phyloP scores from a whole-genome alignment of 257 asterid species.

The Petunia axillaris region DNA sequence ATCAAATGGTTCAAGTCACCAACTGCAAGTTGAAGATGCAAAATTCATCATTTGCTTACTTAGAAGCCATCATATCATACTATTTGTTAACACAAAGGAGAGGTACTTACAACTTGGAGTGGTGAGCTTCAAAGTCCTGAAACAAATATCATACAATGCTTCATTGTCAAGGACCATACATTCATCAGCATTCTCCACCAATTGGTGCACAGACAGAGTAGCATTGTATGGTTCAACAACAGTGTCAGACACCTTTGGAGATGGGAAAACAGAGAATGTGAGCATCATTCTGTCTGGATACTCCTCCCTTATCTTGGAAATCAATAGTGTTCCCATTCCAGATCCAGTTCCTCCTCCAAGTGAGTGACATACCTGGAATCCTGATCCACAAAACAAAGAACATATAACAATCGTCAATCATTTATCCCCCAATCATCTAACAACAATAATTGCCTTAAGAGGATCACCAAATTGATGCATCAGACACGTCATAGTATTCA shows the following conservation, averaged over 20 bases:
- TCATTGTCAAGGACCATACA: conserved; percentile 79
- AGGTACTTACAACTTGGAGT: conserved; percentile 63
- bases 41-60: neutral
- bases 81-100: neutral
- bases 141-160: conserved; percentile 68
- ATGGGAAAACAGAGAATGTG: conserved; percentile 73
- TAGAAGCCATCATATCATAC: neutral
- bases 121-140: conserved; percentile 68
- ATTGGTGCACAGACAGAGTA: conserved; percentile 64
- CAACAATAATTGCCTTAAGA: neutral
- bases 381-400: conserved; percentile 36
- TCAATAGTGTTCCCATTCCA: conserved; percentile 72
- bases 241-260: conserved; percentile 75
- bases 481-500: neutral
- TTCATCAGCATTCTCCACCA: conserved; percentile 73
- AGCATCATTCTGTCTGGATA: conserved; percentile 76
- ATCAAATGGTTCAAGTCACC: conserved; percentile 71
- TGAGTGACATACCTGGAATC: conserved; percentile 72
- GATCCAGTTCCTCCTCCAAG: conserved; percentile 78
- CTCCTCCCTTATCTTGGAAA: conserved; percentile 72
- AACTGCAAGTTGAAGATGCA: conserved; percentile 36
- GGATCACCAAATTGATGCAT: conserved; percentile 2
- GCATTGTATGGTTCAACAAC: conserved; percentile 73
- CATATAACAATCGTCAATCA: neutral
- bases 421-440: neutral